Conservation (phyloP, 345 rosid genomes). For the Clausena lansium region DNA sequence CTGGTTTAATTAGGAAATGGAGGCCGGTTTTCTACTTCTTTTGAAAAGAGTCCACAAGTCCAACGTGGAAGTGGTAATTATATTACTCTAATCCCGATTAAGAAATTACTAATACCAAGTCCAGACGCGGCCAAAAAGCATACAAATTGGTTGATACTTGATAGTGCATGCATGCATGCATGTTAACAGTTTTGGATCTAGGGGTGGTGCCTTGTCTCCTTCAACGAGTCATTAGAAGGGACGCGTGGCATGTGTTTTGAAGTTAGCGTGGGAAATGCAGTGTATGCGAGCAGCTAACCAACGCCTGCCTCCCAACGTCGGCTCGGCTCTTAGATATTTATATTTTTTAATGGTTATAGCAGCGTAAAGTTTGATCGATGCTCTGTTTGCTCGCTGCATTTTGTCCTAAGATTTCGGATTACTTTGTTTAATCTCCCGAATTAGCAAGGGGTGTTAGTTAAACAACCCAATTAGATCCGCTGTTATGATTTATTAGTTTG, state of each 20-base stretch:
- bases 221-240: not conserved
- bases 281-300: not conserved
- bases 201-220: not conserved
- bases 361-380: not conserved
- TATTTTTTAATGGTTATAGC: too few relatives aligned
- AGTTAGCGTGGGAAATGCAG: not conserved
- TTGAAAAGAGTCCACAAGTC: not conserved
- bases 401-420: not conserved
- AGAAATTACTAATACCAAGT: not conserved
- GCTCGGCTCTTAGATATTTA: not conserved
- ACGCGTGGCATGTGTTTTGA: not conserved
- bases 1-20: not conserved
- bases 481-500: too few relatives aligned
- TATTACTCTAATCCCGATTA: not conserved
- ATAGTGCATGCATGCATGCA: not conserved
- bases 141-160: not conserved
- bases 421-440: not conserved
- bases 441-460: not conserved
- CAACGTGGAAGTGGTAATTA: not conserved
- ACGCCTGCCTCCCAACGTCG: not conserved
- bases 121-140: too few relatives aligned
- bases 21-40: not conserved
- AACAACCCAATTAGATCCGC: not conserved
- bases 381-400: not conserved
- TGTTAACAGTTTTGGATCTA: not conserved